Percentiles rank a stretch among this genome's conserved stretches.
phyloP scores from a whole-genome alignment of 306 rosid species.

The Crotalaria pallida region DNA sequence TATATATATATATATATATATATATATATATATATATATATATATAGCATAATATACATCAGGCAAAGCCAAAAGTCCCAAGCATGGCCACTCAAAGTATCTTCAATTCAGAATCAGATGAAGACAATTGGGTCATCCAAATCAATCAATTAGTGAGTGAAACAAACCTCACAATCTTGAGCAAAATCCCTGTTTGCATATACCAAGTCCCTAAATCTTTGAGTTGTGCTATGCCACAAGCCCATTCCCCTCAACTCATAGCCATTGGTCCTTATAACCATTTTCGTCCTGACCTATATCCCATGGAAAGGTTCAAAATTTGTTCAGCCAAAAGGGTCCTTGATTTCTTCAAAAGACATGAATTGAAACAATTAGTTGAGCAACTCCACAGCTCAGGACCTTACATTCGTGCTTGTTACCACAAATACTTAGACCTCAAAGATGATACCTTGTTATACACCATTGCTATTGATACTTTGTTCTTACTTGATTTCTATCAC shows the following conservation, averaged over 20 bases:
- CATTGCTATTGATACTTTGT: constrained; percentile 20
- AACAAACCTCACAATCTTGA: neutral
- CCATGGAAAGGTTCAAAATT: constrained; percentile 25
- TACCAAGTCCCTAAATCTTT: constrained; percentile 22
- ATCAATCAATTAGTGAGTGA: neutral
- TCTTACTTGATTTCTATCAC: constrained; percentile 22
- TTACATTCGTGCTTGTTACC: constrained; percentile 17
- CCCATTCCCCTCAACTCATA: constrained; percentile 16
- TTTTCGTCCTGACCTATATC: neutral
- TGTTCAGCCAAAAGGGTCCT: constrained; percentile 9
- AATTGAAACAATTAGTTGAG: neutral
- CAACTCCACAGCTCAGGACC: neutral
- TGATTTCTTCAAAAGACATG: neutral
- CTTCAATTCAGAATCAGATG: neutral
- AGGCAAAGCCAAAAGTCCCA: no score
- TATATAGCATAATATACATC: no score
- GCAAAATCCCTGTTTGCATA: neutral
- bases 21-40: no score
- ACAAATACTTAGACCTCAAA: constrained; percentile 12
- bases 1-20: no score
- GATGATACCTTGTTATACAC: neutral
- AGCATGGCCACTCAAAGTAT: neutral
- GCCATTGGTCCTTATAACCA: constrained; percentile 28
- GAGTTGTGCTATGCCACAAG: constrained; percentile 13
- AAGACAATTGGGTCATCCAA: constrained; percentile 7